Base-by-base conservation (phyloP, 2,329 filamentous ascomycete species). In the Aspergillus sergii region DNA sequence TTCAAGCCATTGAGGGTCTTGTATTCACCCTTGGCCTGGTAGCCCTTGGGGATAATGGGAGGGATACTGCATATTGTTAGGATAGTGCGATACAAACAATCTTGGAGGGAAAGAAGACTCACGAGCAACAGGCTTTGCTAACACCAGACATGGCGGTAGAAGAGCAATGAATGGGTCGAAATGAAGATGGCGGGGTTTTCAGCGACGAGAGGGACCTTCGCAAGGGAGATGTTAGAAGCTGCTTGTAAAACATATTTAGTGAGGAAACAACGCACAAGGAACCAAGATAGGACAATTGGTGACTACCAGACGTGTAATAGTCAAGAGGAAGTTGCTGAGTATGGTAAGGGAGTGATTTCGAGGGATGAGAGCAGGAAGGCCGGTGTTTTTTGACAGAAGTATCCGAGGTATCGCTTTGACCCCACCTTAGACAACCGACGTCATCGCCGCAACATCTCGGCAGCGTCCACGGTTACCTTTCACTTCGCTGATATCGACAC, bases 1-100 rank as follows among this genome's bases (percentile, higher is more conserved):
- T 88, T 88, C 78, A 89, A 68, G 67, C 86, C 86, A 76, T 86
- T 83, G 71, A 87, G 79, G 61, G 82, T 84, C 69, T 83, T 86
- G 72, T 84, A 89, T 68, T 84, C 78, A 58, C 87, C 87, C 76
- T 88, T 88, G 64, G 79, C 76, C 69, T 84, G 75, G 76, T 88
- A 89, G 59, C 73, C 78, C 66, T 78, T 73, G 58, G 76, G 70
- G 28, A 80, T 69, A 43, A 80, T 73, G 32, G 79, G 78, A 23
- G 79, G 79, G 64, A 81, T 79, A 8, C 79, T 80, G 56, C 6
- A 11, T 60, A 3, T 1, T 16, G 51, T 54, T 36, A 54, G 30
- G 11, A 26, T 26, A 8, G 23, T 53, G 2, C 50, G 19, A 32
- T 21, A 34, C 3, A 21, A n/a, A 6, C n/a, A 16, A 36, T 5